These are phyloP conservation scores for Podospora pseudoanserina DNA, from an alignment of 495 filamentous ascomycete species.

Conservation along the genomic window DNA sequence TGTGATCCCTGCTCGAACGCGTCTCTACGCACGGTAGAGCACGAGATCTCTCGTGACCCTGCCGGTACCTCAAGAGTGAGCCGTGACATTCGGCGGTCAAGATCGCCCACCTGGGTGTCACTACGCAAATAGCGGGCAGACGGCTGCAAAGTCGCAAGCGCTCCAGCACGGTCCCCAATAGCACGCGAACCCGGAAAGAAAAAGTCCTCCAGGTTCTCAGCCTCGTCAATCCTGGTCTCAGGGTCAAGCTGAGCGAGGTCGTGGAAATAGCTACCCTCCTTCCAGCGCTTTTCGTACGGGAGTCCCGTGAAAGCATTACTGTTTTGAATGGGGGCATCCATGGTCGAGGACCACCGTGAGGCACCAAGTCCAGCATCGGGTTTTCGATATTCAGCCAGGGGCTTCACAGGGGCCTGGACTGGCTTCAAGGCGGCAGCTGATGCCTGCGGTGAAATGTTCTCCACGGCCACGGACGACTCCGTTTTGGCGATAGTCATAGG, in stretches of 20 bases:
- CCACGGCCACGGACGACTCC: neutral
- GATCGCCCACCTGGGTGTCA: neutral
- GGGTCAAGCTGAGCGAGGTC: slow-evolving; percentile 17
- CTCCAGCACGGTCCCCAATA: too few relatives aligned
- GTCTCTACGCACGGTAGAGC: neutral
- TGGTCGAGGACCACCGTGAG: slow-evolving; percentile 12
- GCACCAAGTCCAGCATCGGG: slow-evolving; percentile 9
- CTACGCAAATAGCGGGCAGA: neutral
- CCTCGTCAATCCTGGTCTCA: neutral
- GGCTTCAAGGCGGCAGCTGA: neutral
- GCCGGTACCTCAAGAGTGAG: neutral
- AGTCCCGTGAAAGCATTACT: slow-evolving; percentile 17
- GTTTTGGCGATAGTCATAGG: too few relatives aligned
- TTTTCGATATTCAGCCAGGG: neutral
- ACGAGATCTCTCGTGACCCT: neutral
- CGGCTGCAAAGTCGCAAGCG: neutral
- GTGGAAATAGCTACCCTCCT: slow-evolving; percentile 9
- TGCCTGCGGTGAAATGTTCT: neutral
- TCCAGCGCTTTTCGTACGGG: slow-evolving; percentile 16
- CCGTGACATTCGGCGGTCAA: neutral
- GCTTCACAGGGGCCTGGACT: neutral
- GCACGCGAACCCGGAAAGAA: slow-evolving; percentile 7
- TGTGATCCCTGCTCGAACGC: neutral
- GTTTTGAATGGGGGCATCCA: slow-evolving; percentile 5
- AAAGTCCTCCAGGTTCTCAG: slow-evolving; percentile 9